These are phyloP conservation scores for Eucalyptus albens DNA, from an alignment of 345 rosid species.

Conservation along the genomic window DNA sequence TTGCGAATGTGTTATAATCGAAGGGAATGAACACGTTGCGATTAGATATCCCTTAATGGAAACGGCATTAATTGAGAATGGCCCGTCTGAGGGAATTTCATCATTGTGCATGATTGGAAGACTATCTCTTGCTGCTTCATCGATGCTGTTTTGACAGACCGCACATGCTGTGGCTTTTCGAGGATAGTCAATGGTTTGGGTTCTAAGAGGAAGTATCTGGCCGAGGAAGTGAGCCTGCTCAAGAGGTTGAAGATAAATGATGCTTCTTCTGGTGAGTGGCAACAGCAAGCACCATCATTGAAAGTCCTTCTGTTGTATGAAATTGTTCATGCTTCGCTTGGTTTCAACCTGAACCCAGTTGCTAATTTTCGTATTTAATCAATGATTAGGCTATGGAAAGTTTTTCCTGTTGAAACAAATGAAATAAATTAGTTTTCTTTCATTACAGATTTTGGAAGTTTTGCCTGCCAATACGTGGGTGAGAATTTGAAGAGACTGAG, in stretches of 20 bases:
- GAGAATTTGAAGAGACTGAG: constrained; percentile 27
- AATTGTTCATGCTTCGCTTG: neutral
- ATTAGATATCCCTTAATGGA: neutral
- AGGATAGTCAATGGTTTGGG: neutral
- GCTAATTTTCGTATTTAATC: neutral
- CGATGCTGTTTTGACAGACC: neutral
- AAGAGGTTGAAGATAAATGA: constrained; percentile 47
- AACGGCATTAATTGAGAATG: neutral
- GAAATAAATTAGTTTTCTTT: neutral
- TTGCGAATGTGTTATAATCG: neutral
- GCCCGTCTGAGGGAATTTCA: neutral
- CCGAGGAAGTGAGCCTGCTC: constrained; percentile 18
- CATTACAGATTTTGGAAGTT: neutral
- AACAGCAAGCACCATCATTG: neutral
- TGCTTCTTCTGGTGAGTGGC: constrained; percentile 3
- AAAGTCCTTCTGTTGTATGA: neutral
- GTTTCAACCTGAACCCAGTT: neutral
- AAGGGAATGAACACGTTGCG: neutral
- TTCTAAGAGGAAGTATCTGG: constrained; percentile 36
- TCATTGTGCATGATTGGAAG: neutral
- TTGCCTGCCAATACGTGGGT: constrained; percentile 14
- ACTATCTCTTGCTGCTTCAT: neutral
- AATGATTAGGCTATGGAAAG: neutral
- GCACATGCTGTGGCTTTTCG: neutral
- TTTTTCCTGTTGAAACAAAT: neutral